Conservation (phyloP, 768 basidiomycete species). For the Porphyrellus cyaneotinctus region DNA sequence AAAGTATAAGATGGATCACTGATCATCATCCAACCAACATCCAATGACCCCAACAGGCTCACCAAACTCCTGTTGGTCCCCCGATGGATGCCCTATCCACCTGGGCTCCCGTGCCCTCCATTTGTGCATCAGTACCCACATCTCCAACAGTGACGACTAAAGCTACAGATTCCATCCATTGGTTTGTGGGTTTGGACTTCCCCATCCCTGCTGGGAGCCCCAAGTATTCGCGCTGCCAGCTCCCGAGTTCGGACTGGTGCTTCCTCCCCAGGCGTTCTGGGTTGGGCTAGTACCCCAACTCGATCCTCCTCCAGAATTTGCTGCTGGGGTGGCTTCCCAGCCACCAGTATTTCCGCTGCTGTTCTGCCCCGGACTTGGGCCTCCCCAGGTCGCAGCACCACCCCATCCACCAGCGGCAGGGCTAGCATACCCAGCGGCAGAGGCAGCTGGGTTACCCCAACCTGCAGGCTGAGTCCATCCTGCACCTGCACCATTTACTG, state of each 20-base stretch:
- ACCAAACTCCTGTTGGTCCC: too few relatives aligned
- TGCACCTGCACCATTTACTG: slow-evolving; percentile 23
- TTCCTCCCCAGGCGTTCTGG: slow-evolving; percentile 37
- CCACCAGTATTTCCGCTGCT: slow-evolving; percentile 15
- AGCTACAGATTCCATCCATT: slow-evolving; percentile 50
- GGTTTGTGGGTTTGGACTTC: slow-evolving; percentile 44
- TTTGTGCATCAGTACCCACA: too few relatives aligned
- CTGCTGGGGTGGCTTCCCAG: slow-evolving; percentile 27
- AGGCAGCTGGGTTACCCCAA: slow-evolving; percentile 29
- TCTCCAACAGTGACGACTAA: too few relatives aligned
- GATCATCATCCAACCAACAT: too few relatives aligned
- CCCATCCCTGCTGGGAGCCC: slow-evolving; percentile 44
- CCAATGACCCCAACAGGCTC: too few relatives aligned
- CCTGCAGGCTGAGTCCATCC: slow-evolving; percentile 23
- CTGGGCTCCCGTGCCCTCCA: too few relatives aligned
- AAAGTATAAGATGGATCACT: too few relatives aligned
- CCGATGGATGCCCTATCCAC: too few relatives aligned
- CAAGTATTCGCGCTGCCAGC: slow-evolving; percentile 19
- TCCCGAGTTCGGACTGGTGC: slow-evolving; percentile 29
- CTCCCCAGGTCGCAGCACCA: slow-evolving; percentile 15
- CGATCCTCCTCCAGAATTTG: slow-evolving; percentile 23
- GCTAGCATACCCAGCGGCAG: slow-evolving; percentile 31
- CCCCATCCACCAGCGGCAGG: slow-evolving; percentile 32
- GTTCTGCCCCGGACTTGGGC: slow-evolving; percentile 26
- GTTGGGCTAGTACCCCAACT: slow-evolving; percentile 32